phyloP scores from a whole-genome alignment of 495 filamentous ascomycete species.

The Lepraria neglecta region DNA sequence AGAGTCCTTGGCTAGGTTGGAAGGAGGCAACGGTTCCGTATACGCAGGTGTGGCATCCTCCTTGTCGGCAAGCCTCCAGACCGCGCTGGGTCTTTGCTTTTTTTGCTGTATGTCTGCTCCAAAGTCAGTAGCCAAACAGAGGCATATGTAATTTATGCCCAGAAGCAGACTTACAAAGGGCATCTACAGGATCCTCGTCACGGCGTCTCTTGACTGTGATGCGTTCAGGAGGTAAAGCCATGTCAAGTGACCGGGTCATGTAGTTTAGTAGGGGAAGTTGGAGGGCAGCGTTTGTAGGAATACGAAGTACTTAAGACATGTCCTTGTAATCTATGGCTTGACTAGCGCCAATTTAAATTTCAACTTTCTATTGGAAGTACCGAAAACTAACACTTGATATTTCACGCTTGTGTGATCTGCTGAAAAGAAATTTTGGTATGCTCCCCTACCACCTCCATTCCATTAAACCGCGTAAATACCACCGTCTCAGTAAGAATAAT shows the following conservation, averaged over 20 bases:
- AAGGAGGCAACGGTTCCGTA: neutral
- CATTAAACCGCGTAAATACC: too few species aligned
- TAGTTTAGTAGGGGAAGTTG: neutral
- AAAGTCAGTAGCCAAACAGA: slow-evolving; percentile 4
- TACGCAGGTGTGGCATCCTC: slow-evolving; percentile 1
- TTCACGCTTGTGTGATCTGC: too few species aligned
- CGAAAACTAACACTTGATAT: too few species aligned
- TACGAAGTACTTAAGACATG: neutral
- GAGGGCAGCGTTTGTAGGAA: neutral
- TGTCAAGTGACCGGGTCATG: slow-evolving; percentile 7
- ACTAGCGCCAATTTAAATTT: slow-evolving; percentile 9
- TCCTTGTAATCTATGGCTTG: neutral
- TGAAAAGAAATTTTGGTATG: too few species aligned
- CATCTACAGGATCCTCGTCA: slow-evolving; percentile 51
- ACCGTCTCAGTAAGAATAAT: too few species aligned
- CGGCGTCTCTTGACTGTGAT: slow-evolving; percentile 53
- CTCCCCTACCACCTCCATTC: too few species aligned
- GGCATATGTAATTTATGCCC: neutral
- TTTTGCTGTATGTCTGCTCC: slow-evolving; percentile 20
- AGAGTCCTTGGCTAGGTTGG: neutral
- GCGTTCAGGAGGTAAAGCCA: slow-evolving; percentile 48
- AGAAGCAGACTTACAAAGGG: slow-evolving; percentile 42
- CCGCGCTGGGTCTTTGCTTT: slow-evolving; percentile 18
- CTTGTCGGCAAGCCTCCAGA: slow-evolving; percentile 15
- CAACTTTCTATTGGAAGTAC: neutral